Percentiles rank a stretch among this genome's conserved stretches.
Conservation (phyloP, 1,284 basidiomycete genomes). For the Trichosporon sp. region DNA sequence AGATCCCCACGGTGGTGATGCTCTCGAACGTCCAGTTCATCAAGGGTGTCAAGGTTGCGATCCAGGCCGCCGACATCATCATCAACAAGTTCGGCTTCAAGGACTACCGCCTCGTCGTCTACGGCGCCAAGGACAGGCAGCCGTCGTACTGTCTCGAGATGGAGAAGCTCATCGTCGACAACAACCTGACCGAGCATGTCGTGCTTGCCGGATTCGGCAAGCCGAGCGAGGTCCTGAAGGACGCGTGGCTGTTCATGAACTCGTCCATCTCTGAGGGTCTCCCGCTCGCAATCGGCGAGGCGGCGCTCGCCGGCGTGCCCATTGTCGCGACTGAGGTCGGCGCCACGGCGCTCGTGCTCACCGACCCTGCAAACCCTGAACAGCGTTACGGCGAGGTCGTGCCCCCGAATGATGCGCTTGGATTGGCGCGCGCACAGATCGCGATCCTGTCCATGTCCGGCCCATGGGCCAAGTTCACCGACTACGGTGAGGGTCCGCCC, state of each 20-base stretch:
- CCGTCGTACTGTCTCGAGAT: constrained; percentile 30
- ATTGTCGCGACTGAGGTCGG: constrained; percentile 33
- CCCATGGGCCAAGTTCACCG: constrained; percentile 28
- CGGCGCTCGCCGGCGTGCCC: constrained; percentile 28
- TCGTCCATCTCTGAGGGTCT: constrained; percentile 30
- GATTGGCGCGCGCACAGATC: constrained; percentile 28
- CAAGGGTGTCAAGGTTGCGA: constrained; percentile 31
- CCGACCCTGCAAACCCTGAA: constrained; percentile 21
- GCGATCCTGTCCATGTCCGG: constrained; percentile 25
- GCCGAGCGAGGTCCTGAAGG: constrained; percentile 28
- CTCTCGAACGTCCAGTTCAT: constrained; percentile 31
- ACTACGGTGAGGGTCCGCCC: neutral
- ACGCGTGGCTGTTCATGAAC: constrained; percentile 32
- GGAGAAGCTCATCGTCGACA: constrained; percentile 29
- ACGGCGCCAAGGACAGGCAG: constrained; percentile 30
- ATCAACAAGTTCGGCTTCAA: constrained; percentile 30
- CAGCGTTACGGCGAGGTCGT: constrained; percentile 29
- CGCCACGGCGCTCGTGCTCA: constrained; percentile 27
- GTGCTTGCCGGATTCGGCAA: constrained; percentile 28
- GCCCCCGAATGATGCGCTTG: constrained; percentile 25
- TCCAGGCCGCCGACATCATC: constrained; percentile 31
- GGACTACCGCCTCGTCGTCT: constrained; percentile 29
- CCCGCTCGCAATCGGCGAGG: constrained; percentile 28
- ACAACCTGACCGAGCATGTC: constrained; percentile 24
- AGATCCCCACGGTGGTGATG: constrained; percentile 29